phyloP scores from a whole-genome alignment of 192 early-diverging fungal species.

The Coemansia sp. region DNA sequence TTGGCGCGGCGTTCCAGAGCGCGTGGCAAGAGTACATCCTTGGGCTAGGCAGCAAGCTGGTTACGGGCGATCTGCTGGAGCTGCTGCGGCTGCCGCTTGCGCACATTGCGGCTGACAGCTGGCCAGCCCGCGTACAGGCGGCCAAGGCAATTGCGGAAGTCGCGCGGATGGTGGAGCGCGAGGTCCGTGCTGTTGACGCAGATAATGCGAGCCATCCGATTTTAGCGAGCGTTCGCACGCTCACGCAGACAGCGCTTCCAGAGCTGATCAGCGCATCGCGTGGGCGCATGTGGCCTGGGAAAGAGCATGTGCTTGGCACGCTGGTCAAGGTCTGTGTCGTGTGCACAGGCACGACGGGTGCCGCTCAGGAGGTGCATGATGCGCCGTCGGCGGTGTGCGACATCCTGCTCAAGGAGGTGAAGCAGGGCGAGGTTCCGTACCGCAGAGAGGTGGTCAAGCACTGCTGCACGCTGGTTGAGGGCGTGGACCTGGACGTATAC shows the following conservation, averaged over 20 bases:
- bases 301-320: slow-evolving; percentile 36
- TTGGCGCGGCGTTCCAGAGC: slow-evolving; percentile 22
- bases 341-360: background rate
- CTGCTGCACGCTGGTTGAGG: slow-evolving; percentile 15
- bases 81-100: slow-evolving; percentile 21
- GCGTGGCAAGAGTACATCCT: slow-evolving; percentile 40
- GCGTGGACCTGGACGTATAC: slow-evolving; percentile 18
- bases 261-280: slow-evolving; percentile 21
- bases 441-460: slow-evolving; percentile 22
- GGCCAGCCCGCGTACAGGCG: slow-evolving; percentile 35
- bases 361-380: background rate
- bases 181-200: background rate
- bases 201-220: background rate
- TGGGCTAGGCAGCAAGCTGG: slow-evolving; percentile 17
- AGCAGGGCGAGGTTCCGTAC: slow-evolving; percentile 20
- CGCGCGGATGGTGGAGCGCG: slow-evolving; percentile 25
- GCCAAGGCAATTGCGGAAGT: slow-evolving; percentile 30
- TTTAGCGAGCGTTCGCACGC: background rate
- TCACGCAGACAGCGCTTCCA: slow-evolving; percentile 20
- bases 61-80: slow-evolving; percentile 11
- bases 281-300: slow-evolving; percentile 43
- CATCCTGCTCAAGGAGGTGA: slow-evolving; percentile 28
- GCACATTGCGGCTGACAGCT: slow-evolving; percentile 24
- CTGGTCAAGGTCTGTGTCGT: slow-evolving; percentile 29
- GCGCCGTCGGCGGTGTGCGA: slow-evolving; percentile 12